Percentiles rank a stretch among this genome's conserved stretches.
phyloP scores from a whole-genome alignment of 305 asterid species.

The Fraxinus ornus region DNA sequence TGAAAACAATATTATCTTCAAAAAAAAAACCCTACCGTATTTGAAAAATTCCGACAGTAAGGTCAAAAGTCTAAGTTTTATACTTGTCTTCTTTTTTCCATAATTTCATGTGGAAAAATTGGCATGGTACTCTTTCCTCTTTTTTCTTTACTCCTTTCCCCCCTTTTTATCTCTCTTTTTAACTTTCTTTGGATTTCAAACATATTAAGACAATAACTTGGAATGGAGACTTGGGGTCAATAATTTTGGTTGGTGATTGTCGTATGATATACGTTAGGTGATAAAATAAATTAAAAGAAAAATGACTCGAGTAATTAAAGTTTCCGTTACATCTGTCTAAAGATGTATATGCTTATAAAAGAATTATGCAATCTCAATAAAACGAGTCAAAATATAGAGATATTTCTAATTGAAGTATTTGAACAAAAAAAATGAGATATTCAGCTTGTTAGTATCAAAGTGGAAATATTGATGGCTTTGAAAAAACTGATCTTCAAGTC shows the following conservation, averaged over 20 bases:
- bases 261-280: neutral
- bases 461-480: neutral
- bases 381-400: neutral
- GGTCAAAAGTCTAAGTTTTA: neutral
- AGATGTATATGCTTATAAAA: no score
- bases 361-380: neutral
- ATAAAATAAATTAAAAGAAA: neutral
- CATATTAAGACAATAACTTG: neutral
- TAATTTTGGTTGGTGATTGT: neutral
- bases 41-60: neutral
- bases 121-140: neutral
- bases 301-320: neutral
- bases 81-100: neutral
- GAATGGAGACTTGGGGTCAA: neutral
- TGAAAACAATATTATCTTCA: neutral
- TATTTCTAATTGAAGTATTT: neutral
- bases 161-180: neutral
- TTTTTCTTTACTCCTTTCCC: neutral
- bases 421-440: no score
- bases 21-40: neutral
- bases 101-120: neutral
- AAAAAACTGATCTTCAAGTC: neutral
- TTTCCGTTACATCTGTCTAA: neutral
- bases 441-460: neutral
- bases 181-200: neutral